Base-by-base conservation (phyloP, 2,329 filamentous ascomycete genomes). In the Pseudogymnoascus sp. region DNA sequence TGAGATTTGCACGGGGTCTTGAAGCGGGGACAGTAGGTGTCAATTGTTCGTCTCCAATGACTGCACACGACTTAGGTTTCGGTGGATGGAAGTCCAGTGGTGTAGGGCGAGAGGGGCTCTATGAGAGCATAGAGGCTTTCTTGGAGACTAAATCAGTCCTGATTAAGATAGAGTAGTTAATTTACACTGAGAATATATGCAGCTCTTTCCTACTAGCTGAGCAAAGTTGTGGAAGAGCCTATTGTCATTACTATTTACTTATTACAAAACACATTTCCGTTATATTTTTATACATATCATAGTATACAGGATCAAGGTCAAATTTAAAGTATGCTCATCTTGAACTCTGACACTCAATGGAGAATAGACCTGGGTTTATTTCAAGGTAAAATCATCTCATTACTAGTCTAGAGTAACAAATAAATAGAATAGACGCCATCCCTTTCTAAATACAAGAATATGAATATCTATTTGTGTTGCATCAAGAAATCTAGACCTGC, bases 11-110 rank as follows among this genome's bases (percentile, higher is more conserved):
- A 3, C 77, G 75, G 65, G 73, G 75, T 64, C 75, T 83, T 56
- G 78, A 88, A 64, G 78, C 77, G 38, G 86, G 86, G 59, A 74
- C 71, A 60, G 71, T 74, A 59, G 73, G 72, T 64, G 70, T 75
- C 38, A 75, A 74, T 62, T 72, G 70, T 34, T 63, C 67, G 42
- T 34, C 36, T 59, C 67, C 69, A 2, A 61, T 46, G 2, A 66
- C 63, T 3, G 64, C 60, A 10, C 36, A 62, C 7, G 67, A 69
- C 63, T 66, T 65, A 42, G 67, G 68, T 4, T 69, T 70, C 62
- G 69, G 68, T 10, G 69, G 68, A n/a, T 70, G 60, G 25, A 70
- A 70, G 46, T 65, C 65, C 1, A 65, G 62, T 62, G 69, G 69
- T 5, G 59, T 67, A 31, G 69, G 69, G 0, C 64, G 67, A 46